Conservation (phyloP, 441 rosid genomes). For the Arabidopsis hybrid region DNA sequence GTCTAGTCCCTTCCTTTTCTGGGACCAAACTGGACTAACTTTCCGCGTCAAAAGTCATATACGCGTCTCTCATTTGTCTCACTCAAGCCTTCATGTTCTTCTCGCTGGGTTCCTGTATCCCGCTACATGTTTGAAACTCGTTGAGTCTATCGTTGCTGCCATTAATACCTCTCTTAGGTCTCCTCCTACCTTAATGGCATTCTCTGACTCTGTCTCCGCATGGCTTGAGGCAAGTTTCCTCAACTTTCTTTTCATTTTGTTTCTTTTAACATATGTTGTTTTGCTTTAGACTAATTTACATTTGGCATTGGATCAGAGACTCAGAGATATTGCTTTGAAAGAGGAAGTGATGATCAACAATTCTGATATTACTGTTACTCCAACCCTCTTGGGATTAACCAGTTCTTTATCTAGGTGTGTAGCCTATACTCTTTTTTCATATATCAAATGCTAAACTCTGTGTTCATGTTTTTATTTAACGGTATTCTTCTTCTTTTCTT, state of each 20-base stretch:
- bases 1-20: conserved; percentile 62
- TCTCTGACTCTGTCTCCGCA: conserved; percentile 65
- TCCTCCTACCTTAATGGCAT: conserved; percentile 74
- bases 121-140: conserved; percentile 81
- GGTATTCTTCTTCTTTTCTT: neutral
- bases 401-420: conserved; percentile 78
- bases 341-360: conserved; percentile 70
- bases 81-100: conserved; percentile 62
- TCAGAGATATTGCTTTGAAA: conserved; percentile 78
- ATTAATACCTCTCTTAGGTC: conserved; percentile 45
- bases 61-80: conserved; percentile 75
- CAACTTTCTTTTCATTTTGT: neutral
- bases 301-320: conserved; percentile 54
- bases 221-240: conserved; percentile 68
- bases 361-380: conserved; percentile 51
- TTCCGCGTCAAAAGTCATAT: conserved; percentile 62
- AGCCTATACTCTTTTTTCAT: neutral
- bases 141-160: conserved; percentile 53
- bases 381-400: conserved; percentile 83
- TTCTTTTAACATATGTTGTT: conserved; percentile 3
- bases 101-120: conserved; percentile 65
- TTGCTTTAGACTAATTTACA: conserved; percentile 18
- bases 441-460: neutral
- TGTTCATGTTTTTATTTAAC: neutral
- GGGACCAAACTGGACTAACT: conserved; percentile 60